These are phyloP conservation scores for Plasmodium falciparum DNA, from an alignment of 169 alveolate genomes.

Conservation along the genomic window DNA sequence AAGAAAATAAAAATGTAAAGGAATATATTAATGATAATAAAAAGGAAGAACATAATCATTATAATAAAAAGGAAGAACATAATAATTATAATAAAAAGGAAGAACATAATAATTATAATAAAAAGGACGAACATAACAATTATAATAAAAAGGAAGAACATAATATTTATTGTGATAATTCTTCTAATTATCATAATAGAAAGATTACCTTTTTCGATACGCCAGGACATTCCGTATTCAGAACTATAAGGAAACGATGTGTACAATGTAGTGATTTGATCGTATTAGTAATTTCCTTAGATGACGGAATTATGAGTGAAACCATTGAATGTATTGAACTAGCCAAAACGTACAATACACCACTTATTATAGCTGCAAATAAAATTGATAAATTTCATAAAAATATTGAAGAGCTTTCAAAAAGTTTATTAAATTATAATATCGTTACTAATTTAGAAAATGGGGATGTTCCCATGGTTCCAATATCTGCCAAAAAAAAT, in stretches of 20 bases:
- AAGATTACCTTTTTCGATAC: conserved; percentile 94
- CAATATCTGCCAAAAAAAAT: conserved; percentile 90
- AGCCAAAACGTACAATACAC: conserved; percentile 83
- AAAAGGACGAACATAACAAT: no score
- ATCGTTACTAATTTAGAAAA: conserved; percentile 82
- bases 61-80: no score
- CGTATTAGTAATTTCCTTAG: conserved; percentile 94
- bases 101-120: no score
- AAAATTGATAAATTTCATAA: conserved; percentile 88
- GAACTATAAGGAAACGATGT: conserved; percentile 94
- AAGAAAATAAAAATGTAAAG: no score
- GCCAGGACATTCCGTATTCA: conserved; percentile 97
- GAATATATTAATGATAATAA: no score
- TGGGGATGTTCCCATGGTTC: conserved; percentile 87
- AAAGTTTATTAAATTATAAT: conserved; percentile 81
- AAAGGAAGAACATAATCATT: no score
- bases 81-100: no score
- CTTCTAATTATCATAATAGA: conserved; percentile 71
- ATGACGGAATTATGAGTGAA: conserved; percentile 96
- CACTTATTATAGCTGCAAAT: conserved; percentile 92
- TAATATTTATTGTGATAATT: no score
- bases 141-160: no score
- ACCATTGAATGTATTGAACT: conserved; percentile 93
- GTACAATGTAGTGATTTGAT: conserved; percentile 95
- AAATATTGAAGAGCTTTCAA: conserved; percentile 72